Percentiles rank a stretch among this genome's conserved stretches.
These are phyloP conservation scores for Saururus chinensis DNA, from an alignment of 164 flowering plant genomes.

Conservation along the genomic window DNA sequence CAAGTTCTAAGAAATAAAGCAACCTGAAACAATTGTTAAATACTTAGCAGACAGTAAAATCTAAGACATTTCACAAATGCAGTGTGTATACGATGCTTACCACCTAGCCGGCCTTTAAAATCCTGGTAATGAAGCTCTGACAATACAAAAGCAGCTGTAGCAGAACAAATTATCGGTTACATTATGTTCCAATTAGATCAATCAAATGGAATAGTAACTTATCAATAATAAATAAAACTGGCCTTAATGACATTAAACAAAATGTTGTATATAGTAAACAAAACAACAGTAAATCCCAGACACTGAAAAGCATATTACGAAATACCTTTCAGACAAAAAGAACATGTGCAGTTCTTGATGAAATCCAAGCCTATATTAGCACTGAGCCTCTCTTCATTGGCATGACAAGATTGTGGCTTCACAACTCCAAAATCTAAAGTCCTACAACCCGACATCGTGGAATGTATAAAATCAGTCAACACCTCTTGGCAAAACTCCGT, in stretches of 20 bases:
- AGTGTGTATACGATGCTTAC: conserved; percentile 23
- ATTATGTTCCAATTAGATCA: not conserved
- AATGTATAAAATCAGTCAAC: conserved; percentile 7
- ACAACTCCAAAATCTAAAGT: conserved; percentile 31
- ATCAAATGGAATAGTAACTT: not conserved
- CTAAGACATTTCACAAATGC: not conserved
- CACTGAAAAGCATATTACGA: conserved; percentile 1
- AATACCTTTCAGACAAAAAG: conserved; percentile 83
- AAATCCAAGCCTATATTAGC: conserved; percentile 17
- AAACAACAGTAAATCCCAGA: not conserved
- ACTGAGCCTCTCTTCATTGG: conserved; percentile 18
- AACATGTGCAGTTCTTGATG: conserved; percentile 63
- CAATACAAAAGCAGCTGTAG: conserved; percentile 71
- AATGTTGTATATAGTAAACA: not conserved
- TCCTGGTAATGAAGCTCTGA: conserved; percentile 86
- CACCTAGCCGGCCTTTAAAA: conserved; percentile 57
- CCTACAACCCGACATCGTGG: conserved; percentile 19
- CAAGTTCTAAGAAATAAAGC: not conserved
- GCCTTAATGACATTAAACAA: not conserved
- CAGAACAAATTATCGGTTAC: conserved; percentile 6
- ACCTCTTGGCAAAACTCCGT: conserved; percentile 7
- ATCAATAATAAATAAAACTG: not conserved
- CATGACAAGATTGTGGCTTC: conserved; percentile 5
- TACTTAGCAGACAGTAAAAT: not conserved
- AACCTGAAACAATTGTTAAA: not conserved